Base-by-base conservation (phyloP, 73 alveolate species). In the Breviolum minutum region DNA sequence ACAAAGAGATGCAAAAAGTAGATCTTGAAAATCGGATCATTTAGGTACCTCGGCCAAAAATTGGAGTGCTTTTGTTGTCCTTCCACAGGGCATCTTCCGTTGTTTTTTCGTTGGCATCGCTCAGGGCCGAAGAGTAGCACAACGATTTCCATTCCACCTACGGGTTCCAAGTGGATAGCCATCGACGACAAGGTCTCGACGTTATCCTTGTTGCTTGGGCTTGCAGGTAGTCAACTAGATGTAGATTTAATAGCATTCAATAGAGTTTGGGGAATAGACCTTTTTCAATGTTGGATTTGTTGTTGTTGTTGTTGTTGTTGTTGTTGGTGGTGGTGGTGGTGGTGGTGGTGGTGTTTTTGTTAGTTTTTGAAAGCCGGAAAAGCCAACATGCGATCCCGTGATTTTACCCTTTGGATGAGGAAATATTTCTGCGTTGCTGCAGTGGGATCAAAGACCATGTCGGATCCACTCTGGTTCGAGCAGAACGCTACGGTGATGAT, bases 381-480 rank as follows among this genome's bases (percentile, higher is more conserved):
- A 17, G n/a, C 77, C 77, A 68, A 68, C 4, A 6, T 68, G 77
- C 17, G 54, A 0, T 40, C 54, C 54, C 54, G 0, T 40, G 5
- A 40, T 40, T 40, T 40, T 40, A 40, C 54, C 54, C 54, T 40
- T n/a, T 20, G 19, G 22, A 20, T 71, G 22, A 91, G 97, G 97
- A 27, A 40, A 27, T 60, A 80, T 48, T 64, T 91, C 66, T 64
- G 89, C n/a, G 97, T 91, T 8, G 89, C 89, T 6, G 90, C 29
- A 22, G 80, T 26, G 13, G 97, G 97, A 32, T 91, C 97, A 32
- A 63, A 63, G 48, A 60, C 48, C 26, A 54, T n/a, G 69, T 91
- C 97, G 6, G 97, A 91, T 30, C 97, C 97, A 26, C 84, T 91
- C 32, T 91, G 97, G 97, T 91, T 91, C 90, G 97, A 91, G 81